Conservation (phyloP, 495 filamentous ascomycete species). For the Annulohypoxylon moriforme region DNA sequence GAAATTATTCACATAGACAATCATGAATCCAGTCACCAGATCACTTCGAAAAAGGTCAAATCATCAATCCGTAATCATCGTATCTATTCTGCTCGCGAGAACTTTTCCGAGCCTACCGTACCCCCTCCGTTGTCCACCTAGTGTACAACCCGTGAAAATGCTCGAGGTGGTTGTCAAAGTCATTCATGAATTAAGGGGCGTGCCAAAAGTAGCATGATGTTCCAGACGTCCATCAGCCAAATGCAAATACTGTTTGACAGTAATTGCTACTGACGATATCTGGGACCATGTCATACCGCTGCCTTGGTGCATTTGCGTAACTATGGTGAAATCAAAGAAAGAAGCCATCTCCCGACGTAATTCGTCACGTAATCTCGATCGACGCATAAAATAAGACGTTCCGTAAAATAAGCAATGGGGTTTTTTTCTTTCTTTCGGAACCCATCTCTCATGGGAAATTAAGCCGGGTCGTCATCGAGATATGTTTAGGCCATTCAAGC, state of each 20-base stretch:
- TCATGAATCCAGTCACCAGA: background rate
- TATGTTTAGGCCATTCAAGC: slow-evolving; percentile 41
- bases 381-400: slow-evolving; percentile 40
- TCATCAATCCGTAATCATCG: slow-evolving; percentile 45
- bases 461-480: slow-evolving; percentile 30
- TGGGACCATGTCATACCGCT: slow-evolving; percentile 37
- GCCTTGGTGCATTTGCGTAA: slow-evolving; percentile 42
- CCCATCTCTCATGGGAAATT: slow-evolving; percentile 31
- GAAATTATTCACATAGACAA: background rate
- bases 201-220: slow-evolving; percentile 38
- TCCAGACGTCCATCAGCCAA: slow-evolving; percentile 30
- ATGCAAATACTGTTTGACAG: slow-evolving; percentile 37
- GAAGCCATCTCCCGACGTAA: slow-evolving; percentile 26
- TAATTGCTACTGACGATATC: slow-evolving; percentile 35
- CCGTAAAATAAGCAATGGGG: slow-evolving; percentile 31
- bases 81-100: slow-evolving; percentile 50
- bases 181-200: slow-evolving; percentile 34
- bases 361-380: slow-evolving; percentile 31
- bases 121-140: slow-evolving; percentile 47
- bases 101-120: slow-evolving; percentile 50
- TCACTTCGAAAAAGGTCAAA: background rate
- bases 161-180: slow-evolving; percentile 44
- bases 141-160: slow-evolving; percentile 52
- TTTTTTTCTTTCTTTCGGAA: slow-evolving; percentile 35
- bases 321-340: slow-evolving; percentile 45